phyloP scores from a whole-genome alignment of 768 basidiomycete species.

The Rossbeevera mucosa region DNA sequence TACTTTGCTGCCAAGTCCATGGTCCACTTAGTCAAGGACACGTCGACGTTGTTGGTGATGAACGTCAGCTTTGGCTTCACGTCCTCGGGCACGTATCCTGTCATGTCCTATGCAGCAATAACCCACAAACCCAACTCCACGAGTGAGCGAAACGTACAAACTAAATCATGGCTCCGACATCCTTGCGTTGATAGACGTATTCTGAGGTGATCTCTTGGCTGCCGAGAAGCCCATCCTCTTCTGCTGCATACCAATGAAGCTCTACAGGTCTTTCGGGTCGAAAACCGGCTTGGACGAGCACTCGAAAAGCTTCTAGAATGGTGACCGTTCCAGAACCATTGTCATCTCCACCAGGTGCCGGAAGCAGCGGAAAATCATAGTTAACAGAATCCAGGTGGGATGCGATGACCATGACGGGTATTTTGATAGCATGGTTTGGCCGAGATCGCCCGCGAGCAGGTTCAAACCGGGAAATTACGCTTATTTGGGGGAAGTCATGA shows the following conservation, averaged over 20 bases:
- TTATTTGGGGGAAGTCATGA: conserved; percentile 17
- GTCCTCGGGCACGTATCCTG: conserved; percentile 28
- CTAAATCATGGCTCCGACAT: conserved; percentile 49
- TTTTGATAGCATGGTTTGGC: conserved; percentile 5
- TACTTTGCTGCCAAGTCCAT: conserved; percentile 33
- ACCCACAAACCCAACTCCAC: background rate
- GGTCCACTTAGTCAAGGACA: conserved; percentile 40
- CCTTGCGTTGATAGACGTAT: conserved; percentile 42
- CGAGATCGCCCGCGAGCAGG: conserved; percentile 4
- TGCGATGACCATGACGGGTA: conserved; percentile 36
- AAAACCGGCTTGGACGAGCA: conserved; percentile 63
- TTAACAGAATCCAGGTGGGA: conserved; percentile 43
- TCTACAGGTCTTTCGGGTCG: conserved; percentile 61
- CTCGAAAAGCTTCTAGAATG: conserved; percentile 78
- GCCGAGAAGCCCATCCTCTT: conserved; percentile 36
- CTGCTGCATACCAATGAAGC: conserved; percentile 84
- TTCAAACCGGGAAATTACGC: conserved; percentile 23
- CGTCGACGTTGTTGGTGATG: conserved; percentile 37
- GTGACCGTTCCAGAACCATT: conserved; percentile 63
- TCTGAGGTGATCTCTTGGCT: conserved; percentile 47
- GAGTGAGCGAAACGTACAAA: conserved; percentile 31
- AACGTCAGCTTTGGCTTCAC: conserved; percentile 12
- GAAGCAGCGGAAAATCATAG: conserved; percentile 33
- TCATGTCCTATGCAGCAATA: conserved; percentile 30
- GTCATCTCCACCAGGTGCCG: conserved; percentile 47